Conservation (phyloP, 495 filamentous ascomycete genomes). For the Podospora pseudopauciseta region DNA sequence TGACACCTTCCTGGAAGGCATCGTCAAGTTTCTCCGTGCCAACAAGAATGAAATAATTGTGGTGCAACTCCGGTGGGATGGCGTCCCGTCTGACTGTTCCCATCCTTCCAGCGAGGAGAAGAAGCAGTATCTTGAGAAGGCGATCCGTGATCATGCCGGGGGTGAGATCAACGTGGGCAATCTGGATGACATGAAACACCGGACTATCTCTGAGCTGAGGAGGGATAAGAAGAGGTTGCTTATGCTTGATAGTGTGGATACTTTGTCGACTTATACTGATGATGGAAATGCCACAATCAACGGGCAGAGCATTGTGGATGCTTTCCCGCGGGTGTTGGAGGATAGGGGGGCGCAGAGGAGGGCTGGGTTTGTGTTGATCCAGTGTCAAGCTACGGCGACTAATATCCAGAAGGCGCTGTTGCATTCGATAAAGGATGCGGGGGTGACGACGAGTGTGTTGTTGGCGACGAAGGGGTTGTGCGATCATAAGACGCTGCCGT, state of each 20-base stretch:
- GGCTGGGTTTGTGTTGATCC: constrained; percentile 46
- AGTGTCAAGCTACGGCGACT: constrained; percentile 54
- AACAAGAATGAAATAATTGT: constrained; percentile 50
- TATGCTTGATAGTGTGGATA: constrained; percentile 41
- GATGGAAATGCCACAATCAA: constrained; percentile 48
- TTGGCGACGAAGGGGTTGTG: constrained; percentile 51
- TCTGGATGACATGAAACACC: constrained; percentile 35
- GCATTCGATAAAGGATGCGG: constrained; percentile 43
- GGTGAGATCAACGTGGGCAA: constrained; percentile 32
- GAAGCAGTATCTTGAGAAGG: constrained; percentile 37
- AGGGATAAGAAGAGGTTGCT: constrained; percentile 45
- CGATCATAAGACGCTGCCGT: constrained; percentile 49
- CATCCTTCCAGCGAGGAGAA: constrained; percentile 44
- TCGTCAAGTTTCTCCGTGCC: constrained; percentile 42
- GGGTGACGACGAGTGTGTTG: constrained; percentile 42
- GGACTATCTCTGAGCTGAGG: constrained; percentile 42
- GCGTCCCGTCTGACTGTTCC: constrained; percentile 46
- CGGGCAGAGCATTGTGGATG: constrained; percentile 44
- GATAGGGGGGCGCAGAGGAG: constrained; percentile 34
- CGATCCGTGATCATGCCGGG: constrained; percentile 26
- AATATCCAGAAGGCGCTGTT: constrained; percentile 48
- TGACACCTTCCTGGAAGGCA: constrained; percentile 43
- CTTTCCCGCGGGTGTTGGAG: constrained; percentile 37
- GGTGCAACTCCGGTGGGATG: constrained; percentile 52
- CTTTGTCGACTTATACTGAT: constrained; percentile 51